Percentiles rank a stretch among this genome's conserved stretches.
Evolutionary conservation across 148 eudicot species (phyloP).

Genomic region (Rhododendron henanense): DNA sequence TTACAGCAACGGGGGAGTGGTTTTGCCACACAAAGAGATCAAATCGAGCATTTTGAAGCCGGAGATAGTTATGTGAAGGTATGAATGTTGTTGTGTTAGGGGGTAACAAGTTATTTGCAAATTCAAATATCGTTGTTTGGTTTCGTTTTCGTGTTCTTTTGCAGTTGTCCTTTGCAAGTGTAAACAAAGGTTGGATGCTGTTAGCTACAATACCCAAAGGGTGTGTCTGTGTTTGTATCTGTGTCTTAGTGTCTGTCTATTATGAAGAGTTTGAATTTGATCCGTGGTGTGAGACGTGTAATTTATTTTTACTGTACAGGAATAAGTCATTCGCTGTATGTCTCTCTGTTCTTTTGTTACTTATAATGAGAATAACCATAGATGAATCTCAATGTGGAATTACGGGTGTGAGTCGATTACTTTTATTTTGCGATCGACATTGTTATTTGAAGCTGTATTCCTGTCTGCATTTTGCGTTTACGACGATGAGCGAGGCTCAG

Average conservation of each 20-base stretch:
- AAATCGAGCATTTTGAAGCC: constrained; percentile 88
- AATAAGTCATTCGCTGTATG: neutral
- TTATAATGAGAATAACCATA: neutral
- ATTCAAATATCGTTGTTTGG: neutral
- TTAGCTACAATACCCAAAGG: neutral
- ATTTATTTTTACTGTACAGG: constrained; percentile 3
- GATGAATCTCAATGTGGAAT: neutral
- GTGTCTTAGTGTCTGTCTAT: neutral
- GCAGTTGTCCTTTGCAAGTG: constrained; percentile 4
- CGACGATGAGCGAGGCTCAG: neutral
- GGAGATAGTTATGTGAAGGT: constrained; percentile 78
- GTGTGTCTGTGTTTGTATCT: neutral
- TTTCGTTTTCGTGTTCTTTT: neutral
- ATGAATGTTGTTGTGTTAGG: neutral
- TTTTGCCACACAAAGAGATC: constrained; percentile 89
- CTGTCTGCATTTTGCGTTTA: neutral
- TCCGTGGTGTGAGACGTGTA: constrained; percentile 1
- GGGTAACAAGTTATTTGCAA: neutral
- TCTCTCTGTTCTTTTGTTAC: neutral
- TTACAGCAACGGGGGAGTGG: constrained; percentile 87
- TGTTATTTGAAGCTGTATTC: neutral
- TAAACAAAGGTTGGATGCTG: neutral
- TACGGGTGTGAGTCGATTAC: neutral
- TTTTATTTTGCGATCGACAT: neutral
- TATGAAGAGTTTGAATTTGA: neutral